Conservation (phyloP, 208 protist genomes). For the Leishmania martiniquensis region DNA sequence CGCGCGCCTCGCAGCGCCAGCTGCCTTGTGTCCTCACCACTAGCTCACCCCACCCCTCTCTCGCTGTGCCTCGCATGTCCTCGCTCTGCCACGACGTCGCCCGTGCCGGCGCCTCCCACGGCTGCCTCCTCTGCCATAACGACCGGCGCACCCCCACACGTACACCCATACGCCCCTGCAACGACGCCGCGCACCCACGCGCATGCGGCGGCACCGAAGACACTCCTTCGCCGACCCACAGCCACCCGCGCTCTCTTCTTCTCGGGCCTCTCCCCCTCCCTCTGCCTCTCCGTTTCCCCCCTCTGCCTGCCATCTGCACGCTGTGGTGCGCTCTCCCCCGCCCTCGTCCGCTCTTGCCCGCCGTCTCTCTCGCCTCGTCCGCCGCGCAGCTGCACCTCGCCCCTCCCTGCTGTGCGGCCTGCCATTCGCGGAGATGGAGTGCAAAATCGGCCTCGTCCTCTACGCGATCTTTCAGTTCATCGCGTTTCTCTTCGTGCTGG, state of each 20-base stretch:
- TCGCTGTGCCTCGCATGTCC: neutral
- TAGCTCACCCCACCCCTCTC: neutral
- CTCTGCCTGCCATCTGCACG: neutral
- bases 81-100: neutral
- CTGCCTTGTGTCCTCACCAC: neutral
- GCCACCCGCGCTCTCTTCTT: no score
- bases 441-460: constrained; percentile 37
- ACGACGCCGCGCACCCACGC: neutral
- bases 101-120: neutral
- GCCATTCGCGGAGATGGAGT: neutral
- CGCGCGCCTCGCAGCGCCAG: neutral
- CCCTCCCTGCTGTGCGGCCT: neutral
- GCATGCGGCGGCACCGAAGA: neutral
- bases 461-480: constrained; percentile 49
- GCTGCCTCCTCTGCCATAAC: neutral
- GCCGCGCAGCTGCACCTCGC: neutral
- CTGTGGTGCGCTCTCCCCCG: neutral
- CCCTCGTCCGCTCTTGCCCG: neutral
- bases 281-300: neutral
- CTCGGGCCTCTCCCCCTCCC: neutral
- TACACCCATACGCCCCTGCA: neutral
- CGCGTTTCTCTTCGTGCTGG: constrained; percentile 48
- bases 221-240: neutral
- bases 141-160: constrained; percentile 25
- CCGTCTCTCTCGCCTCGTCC: no score